Evolutionary conservation across 768 basidiomycete genomes (phyloP), one percentile per base, ranked within the genome.

Genomic region (Boletellus emodensis): DNA sequence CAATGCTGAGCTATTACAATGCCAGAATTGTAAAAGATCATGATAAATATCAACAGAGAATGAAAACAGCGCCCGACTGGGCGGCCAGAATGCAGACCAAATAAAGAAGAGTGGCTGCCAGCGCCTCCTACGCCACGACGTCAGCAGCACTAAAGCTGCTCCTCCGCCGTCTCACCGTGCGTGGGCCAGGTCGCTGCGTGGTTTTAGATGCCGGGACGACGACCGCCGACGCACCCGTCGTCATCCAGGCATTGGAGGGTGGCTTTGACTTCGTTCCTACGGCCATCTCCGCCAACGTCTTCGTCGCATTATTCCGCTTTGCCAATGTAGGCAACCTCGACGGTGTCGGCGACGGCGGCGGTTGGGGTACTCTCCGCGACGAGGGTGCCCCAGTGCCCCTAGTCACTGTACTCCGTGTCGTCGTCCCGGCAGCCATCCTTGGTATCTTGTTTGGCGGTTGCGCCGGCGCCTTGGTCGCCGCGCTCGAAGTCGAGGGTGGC

Each of bases 111-210:
- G 39, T 18, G 22, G n/a, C n/a, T n/a, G n/a, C n/a, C n/a, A n/a
- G n/a, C n/a, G n/a, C n/a, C n/a, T n/a, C n/a, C 71, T 72, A 92
- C 61, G 87, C 89, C 53, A 91, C 81, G 18, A 92, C 84, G 65
- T 93, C 90, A 4, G 87, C 90, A 49, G 84, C 76, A 63, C 91
- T 92, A 68, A 93, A 93, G 60, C 91, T 93, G 63, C 90, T 92
- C 52, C 90, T 75, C 62, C 90, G 73, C 54, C 88, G 78, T 56
- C 89, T 77, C 44, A 90, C 80, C 38, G 74, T 85, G 46, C 90
- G 77, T 53, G 90, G 70, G 2, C 84, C 82, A 8, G 90, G 90
- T 35, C 89, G 81, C 55, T 80, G 84, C 1, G 82, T 64, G 6
- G 60, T 76, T 65, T 87, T 91, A 35, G 82, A 79, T 14, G 79